phyloP scores from a whole-genome alignment of 352 stramenopile genomes.

The Pythium scleroteichum region DNA sequence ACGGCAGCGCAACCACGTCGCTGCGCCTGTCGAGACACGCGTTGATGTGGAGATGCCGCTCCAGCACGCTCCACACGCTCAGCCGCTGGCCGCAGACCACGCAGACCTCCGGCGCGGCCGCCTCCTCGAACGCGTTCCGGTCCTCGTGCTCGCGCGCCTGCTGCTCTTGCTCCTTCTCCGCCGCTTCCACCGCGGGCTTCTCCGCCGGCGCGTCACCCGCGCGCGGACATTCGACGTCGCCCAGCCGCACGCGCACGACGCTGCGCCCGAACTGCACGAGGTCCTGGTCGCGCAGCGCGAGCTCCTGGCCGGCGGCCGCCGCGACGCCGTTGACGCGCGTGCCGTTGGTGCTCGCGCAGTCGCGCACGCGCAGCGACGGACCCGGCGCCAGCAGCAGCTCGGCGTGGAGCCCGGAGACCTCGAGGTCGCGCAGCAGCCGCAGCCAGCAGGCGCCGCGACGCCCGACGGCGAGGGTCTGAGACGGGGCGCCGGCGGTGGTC shows the following conservation, averaged over 20 bases:
- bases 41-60: conserved; percentile 41
- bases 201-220: not conserved
- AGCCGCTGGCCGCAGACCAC: conserved; percentile 40
- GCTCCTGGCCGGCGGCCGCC: conserved; percentile 25
- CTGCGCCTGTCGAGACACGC: conserved; percentile 34
- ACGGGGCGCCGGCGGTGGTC: not conserved
- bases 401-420: conserved; percentile 59
- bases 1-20: conserved; percentile 8
- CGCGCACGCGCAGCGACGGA: conserved; percentile 17
- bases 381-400: conserved; percentile 33
- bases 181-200: not conserved
- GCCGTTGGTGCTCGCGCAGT: conserved; percentile 63
- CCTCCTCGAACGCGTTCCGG: conserved; percentile 18
- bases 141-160: conserved; percentile 1
- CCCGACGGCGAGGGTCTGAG: conserved; percentile 36
- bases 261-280: conserved; percentile 42
- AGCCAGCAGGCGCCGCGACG: conserved; percentile 53
- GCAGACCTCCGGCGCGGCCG: conserved; percentile 25
- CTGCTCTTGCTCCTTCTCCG: not conserved
- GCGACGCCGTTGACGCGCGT: conserved; percentile 51
- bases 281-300: conserved; percentile 39
- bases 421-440: conserved; percentile 49
- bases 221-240: conserved; percentile 3
- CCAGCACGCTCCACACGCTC: conserved; percentile 35
- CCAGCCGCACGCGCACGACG: conserved; percentile 18